Evolutionary conservation across 2,329 filamentous ascomycete genomes (phyloP), one percentile per base, ranked within the genome.

Genomic region (Chaetoscypha palmicola): DNA sequence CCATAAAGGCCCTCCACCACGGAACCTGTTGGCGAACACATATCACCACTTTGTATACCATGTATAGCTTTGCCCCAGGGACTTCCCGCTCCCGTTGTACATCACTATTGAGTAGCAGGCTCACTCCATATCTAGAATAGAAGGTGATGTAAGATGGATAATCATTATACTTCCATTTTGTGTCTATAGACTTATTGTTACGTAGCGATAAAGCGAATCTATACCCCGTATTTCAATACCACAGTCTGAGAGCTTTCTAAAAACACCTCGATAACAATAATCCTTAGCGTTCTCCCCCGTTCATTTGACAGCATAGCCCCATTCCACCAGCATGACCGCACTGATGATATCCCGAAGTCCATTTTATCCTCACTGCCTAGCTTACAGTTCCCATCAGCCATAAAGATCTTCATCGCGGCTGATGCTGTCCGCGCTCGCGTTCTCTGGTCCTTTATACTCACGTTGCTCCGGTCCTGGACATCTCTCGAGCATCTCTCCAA

Each of bases 401-500:
- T 47, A 41, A 16, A 44, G n/a, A 12, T 31, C 41, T 38, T 28
- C 32, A 19, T 38, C 41, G 9, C 26, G 34, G 11, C n/a, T 14
- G n/a, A n/a, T 30, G 4, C n/a, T n/a, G 11, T 38, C 37, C 22
- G 43, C 14, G 12, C 17, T 3, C 21, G 14, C 23, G 4, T 4
- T 14, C 11, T 16, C 33, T 12, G 5, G 4, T 14, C 34, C 19
- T 22, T 17, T 41, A 4, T 19, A 24, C 7, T 14, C n/a, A n/a
- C n/a, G n/a, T n/a, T n/a, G n/a, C 11, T 16, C 10, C 12, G 14
- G 17, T 24, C 36, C 22, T 19, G 24, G 8, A 26, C n/a, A 40
- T 19, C 38, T 47, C 28, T 43, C 19, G 24, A 52, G 21, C 3
- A 11, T 16, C 12, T 47, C 41, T 10, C 47, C 47, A 38, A 48